Percentiles rank a stretch among this genome's conserved stretches.
phyloP scores from a whole-genome alignment of 2,329 filamentous ascomycete species.

The Pyrenochaeta sp. region DNA sequence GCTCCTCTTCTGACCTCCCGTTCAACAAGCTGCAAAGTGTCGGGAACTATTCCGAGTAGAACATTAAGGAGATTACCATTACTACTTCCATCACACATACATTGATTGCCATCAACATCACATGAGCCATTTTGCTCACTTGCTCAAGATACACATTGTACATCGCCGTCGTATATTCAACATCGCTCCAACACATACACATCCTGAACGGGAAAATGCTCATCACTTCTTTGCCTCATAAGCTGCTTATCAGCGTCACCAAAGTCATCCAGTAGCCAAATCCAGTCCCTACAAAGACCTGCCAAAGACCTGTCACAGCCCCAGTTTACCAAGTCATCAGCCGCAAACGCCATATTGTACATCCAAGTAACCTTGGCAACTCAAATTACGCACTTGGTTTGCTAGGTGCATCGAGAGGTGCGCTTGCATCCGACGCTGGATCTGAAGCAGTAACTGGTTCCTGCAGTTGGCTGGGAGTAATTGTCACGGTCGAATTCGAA shows the following conservation, averaged over 20 bases:
- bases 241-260: not conserved
- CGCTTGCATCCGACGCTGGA: not conserved
- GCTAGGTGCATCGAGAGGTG: not conserved
- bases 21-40: not conserved
- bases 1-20: not conserved
- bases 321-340: not conserved
- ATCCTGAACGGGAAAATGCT: not conserved
- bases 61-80: conserved; percentile 8
- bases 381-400: not conserved
- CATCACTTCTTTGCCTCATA: not conserved
- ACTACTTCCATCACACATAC: conserved; percentile 2
- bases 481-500: conserved; percentile 11
- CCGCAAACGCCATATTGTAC: not conserved
- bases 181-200: conserved; percentile 8
- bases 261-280: not conserved
- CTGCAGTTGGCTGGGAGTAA: conserved; percentile 8
- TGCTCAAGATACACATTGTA: not conserved
- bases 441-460: not conserved
- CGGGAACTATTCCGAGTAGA: not conserved
- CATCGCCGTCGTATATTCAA: conserved; percentile 10
- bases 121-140: no score
- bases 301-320: not conserved
- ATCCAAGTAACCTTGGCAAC: not conserved
- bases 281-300: not conserved
- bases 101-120: not conserved